Percentiles rank a stretch among this genome's conserved stretches.
Conservation (phyloP, 495 filamentous ascomycete species). For the Chlorociboria aeruginascens region DNA sequence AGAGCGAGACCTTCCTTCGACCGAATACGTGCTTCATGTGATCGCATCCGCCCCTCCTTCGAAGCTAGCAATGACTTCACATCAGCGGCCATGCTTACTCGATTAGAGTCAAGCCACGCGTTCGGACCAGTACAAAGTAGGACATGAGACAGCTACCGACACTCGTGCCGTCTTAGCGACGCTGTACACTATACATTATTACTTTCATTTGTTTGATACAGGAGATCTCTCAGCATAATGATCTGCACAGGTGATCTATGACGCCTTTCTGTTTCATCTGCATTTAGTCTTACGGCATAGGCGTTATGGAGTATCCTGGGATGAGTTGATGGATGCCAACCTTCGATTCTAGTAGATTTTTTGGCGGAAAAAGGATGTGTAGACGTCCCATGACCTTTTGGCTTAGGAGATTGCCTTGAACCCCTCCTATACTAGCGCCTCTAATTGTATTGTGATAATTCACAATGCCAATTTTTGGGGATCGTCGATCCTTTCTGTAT, state of each 20-base stretch:
- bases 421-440: conserved; percentile 4
- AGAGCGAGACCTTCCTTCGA: conserved; percentile 61
- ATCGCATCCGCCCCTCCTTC: conserved; percentile 63
- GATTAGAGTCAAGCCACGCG: conserved; percentile 63
- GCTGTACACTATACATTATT: conserved; percentile 15
- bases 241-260: conserved; percentile 23
- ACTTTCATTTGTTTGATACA: conserved; percentile 17
- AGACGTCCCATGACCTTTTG: neutral
- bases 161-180: neutral
- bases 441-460: conserved; percentile 1
- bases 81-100: conserved; percentile 66
- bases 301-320: conserved; percentile 10
- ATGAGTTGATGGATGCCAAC: neutral
- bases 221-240: conserved; percentile 15
- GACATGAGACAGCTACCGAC: conserved; percentile 5
- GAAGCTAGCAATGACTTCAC: conserved; percentile 86
- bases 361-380: no score
- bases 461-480: neutral
- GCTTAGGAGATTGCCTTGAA: conserved; percentile 2
- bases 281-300: conserved; percentile 15
- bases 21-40: conserved; percentile 61
- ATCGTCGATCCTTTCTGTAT: conserved; percentile 14
- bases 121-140: conserved; percentile 20
- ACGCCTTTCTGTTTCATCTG: conserved; percentile 5
- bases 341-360: neutral